A percentile compares a stretch with the other conserved stretches of the same genome.
phyloP scores from a whole-genome alignment of 2,329 filamentous ascomycete genomes.

The Colletotrichum sansevieriae region DNA sequence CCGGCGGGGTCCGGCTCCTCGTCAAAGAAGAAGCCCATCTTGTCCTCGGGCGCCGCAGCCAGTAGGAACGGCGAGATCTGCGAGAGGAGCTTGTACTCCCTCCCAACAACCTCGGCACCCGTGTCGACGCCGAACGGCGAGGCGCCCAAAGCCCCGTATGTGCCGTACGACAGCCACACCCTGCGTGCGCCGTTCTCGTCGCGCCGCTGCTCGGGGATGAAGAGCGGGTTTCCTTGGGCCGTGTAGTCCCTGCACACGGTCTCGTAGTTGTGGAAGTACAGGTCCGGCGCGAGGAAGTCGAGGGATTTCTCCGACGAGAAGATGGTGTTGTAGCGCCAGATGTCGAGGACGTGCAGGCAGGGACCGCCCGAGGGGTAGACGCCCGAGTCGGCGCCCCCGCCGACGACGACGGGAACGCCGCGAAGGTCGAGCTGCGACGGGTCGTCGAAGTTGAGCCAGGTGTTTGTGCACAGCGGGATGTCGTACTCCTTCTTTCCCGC shows the following conservation, averaged over 20 bases:
- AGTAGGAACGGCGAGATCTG: constrained; percentile 48
- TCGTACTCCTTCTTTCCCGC: constrained; percentile 51
- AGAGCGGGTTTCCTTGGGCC: constrained; percentile 58
- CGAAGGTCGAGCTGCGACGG: constrained; percentile 48
- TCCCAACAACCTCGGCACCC: constrained; percentile 47
- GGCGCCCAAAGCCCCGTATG: constrained; percentile 54
- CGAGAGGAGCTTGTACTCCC: constrained; percentile 50
- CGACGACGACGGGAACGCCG: constrained; percentile 51
- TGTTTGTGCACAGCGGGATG: constrained; percentile 53
- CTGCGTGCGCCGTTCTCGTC: constrained; percentile 60
- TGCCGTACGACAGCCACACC: constrained; percentile 57
- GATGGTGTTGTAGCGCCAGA: constrained; percentile 55
- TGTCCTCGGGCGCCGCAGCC: constrained; percentile 47
- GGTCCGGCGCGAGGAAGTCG: constrained; percentile 61
- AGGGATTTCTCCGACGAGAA: constrained; percentile 48
- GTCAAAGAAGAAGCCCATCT: constrained; percentile 54
- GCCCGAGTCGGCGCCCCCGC: constrained; percentile 52
- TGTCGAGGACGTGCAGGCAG: constrained; percentile 51
- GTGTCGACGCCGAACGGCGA: constrained; percentile 58
- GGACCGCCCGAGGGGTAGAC: constrained; percentile 54
- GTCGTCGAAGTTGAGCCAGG: constrained; percentile 53
- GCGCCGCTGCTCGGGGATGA: constrained; percentile 65
- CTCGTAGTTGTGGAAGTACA: constrained; percentile 64
- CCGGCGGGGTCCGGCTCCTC: constrained; percentile 48
- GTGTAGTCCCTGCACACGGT: constrained; percentile 58